Evolutionary conservation across 1,284 basidiomycete species (phyloP).

Genomic region (Ceratobasidium sp.): DNA sequence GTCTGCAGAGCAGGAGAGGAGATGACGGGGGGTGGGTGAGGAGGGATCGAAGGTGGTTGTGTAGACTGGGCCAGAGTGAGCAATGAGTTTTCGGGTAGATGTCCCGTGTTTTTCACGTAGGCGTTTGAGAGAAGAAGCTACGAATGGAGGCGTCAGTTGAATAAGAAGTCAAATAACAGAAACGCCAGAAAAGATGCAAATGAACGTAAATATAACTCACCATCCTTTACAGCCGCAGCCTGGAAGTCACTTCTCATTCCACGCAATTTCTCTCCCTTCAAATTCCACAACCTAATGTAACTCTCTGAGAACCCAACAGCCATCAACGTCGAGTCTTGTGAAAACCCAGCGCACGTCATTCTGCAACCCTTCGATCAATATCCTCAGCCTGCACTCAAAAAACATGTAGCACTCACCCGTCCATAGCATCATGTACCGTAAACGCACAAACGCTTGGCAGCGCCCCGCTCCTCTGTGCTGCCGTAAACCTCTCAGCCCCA

Average conservation of each 20-base stretch:
- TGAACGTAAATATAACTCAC: constrained; percentile 58
- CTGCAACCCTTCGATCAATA: constrained; percentile 57
- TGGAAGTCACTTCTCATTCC: constrained; percentile 81
- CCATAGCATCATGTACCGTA: constrained; percentile 89
- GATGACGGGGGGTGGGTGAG: constrained; percentile 87
- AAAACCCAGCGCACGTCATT: constrained; percentile 88
- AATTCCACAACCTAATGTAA: constrained; percentile 93
- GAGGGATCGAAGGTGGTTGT: constrained; percentile 93
- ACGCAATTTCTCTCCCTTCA: constrained; percentile 90
- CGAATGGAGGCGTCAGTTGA: neutral
- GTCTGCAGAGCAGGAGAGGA: constrained; percentile 95
- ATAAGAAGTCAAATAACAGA: neutral
- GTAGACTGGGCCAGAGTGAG: constrained; percentile 97
- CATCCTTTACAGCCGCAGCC: constrained; percentile 71
- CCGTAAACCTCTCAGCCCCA: constrained; percentile 61
- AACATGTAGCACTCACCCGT: constrained; percentile 70
- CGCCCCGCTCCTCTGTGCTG: constrained; percentile 65
- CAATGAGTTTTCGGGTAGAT: constrained; percentile 91
- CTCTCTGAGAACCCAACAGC: constrained; percentile 97
- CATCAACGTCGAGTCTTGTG: constrained; percentile 91
- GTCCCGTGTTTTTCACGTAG: constrained; percentile 81
- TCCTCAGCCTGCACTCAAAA: neutral
- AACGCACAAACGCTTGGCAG: constrained; percentile 93
- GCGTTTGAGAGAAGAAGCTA: constrained; percentile 70
- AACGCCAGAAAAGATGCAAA: neutral